Base-by-base conservation (phyloP, 768 basidiomycete genomes). In the Leccinum fibrillosum region DNA sequence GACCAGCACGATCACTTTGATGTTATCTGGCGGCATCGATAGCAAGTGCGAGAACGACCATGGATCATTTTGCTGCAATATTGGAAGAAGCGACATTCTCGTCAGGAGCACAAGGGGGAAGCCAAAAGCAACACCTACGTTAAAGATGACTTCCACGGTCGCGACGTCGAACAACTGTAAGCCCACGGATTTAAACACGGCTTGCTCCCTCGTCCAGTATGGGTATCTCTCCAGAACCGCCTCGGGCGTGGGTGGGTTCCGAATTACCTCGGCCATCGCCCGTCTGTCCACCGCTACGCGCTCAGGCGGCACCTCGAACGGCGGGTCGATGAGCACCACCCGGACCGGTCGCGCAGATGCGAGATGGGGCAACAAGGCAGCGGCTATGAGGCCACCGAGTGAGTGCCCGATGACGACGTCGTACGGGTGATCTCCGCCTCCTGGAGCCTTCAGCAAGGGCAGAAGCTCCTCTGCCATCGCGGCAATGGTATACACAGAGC, bases 371-470 rank as follows among this genome's bases (percentile, higher is more conserved):
- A 72, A 25, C 13, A 71, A 56, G 6, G 58, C 49, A 9, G 56
- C 5, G 23, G 53, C 61, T 12, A 66, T 49, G 7, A 68, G 0
- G 5, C 52, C 69, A 3, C 70, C 71, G 5, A 66, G 42, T 11
- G 71, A 70, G 45, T 62, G 53, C 3, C 62, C 66, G 8, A 69
- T 17, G n/a, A 72, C 32, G 48, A 69, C 12, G 9, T 61, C 6
- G 15, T 58, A 28, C 2, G 26, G 39, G 12, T 35, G 51, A 17
- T 58, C 53, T 17, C 26, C 23, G 1, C 37, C 1, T 25, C 13
- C 30, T 0, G 51, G 0, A 3, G 44, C 19, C 39, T 23, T n/a
- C 12, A 71, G 39, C 32, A 63, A 30, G 1, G 65, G 62, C 0
- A 12, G 34, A 15, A 67, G 58, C 34, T 66, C 66, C 4, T 62